These are phyloP conservation scores for Rhodotorula sp. DNA, from an alignment of 1,284 basidiomycete species.

Conservation along the genomic window DNA sequence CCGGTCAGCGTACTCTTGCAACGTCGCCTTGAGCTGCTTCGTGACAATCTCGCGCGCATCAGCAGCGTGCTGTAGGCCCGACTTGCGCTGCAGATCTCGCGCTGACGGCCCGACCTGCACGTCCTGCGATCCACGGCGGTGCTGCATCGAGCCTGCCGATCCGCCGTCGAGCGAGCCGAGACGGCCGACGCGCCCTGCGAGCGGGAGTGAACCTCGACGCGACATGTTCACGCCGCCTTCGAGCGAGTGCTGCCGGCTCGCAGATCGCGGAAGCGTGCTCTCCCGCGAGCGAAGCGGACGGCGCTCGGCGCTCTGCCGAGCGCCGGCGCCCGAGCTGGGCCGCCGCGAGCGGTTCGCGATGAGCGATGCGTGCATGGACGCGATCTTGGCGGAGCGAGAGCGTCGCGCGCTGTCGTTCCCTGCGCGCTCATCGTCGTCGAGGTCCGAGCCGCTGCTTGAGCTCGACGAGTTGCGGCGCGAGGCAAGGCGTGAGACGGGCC, in stretches of 20 bases:
- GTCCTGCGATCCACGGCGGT: background rate
- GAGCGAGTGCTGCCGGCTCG: conserved; percentile 9
- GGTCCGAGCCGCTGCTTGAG: conserved; percentile 23
- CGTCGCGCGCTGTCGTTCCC: background rate
- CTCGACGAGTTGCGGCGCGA: conserved; percentile 18
- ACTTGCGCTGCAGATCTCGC: conserved; percentile 5
- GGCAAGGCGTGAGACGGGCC: background rate
- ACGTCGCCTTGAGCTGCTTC: conserved; percentile 13
- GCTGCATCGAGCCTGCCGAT: background rate
- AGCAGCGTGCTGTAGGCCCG: background rate
- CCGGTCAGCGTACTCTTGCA: conserved; percentile 36
- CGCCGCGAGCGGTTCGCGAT: conserved; percentile 28
- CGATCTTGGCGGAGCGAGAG: conserved; percentile 19
- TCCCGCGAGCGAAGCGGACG: conserved; percentile 15
- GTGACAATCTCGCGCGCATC: conserved; percentile 22
- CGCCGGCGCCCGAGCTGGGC: conserved; percentile 13
- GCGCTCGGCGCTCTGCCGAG: background rate
- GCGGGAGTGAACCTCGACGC: background rate
- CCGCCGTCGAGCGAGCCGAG: background rate
- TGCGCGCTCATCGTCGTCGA: conserved; percentile 6
- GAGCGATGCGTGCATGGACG: conserved; percentile 20
- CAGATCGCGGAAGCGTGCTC: background rate
- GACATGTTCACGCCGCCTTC: conserved; percentile 5
- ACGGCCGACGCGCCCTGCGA: background rate
- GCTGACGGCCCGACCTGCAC: background rate